Percentiles rank a stretch among this genome's conserved stretches.
These are phyloP conservation scores for Hanseniaspora lindneri DNA, from an alignment of 805 yeast species.

Conservation along the genomic window DNA sequence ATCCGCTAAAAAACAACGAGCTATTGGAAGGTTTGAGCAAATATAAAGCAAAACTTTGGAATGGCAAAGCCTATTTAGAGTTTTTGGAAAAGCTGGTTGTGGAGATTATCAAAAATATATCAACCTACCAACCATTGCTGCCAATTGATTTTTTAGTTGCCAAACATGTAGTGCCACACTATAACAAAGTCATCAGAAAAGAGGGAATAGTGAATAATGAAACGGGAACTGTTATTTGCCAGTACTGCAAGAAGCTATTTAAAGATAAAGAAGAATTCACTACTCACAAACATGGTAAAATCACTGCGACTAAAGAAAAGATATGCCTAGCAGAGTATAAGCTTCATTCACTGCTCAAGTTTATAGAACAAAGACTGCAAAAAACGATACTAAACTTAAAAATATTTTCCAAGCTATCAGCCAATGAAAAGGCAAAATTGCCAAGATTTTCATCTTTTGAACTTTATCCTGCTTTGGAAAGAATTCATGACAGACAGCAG, in stretches of 20 bases:
- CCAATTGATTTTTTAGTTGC: slow-evolving; percentile 20
- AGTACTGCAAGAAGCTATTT: slow-evolving; percentile 39
- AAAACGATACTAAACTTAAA: slow-evolving; percentile 8
- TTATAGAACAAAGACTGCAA: slow-evolving; percentile 7
- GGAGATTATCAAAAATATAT: slow-evolving; percentile 9
- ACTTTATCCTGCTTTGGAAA: slow-evolving; percentile 58
- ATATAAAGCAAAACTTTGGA: slow-evolving; percentile 42
- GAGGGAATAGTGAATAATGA: slow-evolving; percentile 13
- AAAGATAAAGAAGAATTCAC: slow-evolving; percentile 51
- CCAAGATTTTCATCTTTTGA: slow-evolving; percentile 52
- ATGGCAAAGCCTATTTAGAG: slow-evolving; percentile 39
- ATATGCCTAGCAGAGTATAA: slow-evolving; percentile 31
- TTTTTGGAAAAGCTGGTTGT: slow-evolving; percentile 27
- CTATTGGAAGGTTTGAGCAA: slow-evolving; percentile 37
- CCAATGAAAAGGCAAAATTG: slow-evolving; percentile 38
- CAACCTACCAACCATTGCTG: slow-evolving; percentile 1
- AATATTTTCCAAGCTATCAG: slow-evolving; percentile 30
- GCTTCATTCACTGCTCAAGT: slow-evolving; percentile 23
- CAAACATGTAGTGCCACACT: slow-evolving; percentile 18
- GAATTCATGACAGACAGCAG: slow-evolving; percentile 44
- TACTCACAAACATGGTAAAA: slow-evolving; percentile 51
- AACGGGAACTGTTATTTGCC: slow-evolving; percentile 14
- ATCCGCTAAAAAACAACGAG: slow-evolving; percentile 29
- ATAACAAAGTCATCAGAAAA: slow-evolving; percentile 7
- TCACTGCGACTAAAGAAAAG: slow-evolving; percentile 47